Evolutionary conservation across 129 eudicot species (phyloP).

Genomic region (Saposhnikovia divaricata): DNA sequence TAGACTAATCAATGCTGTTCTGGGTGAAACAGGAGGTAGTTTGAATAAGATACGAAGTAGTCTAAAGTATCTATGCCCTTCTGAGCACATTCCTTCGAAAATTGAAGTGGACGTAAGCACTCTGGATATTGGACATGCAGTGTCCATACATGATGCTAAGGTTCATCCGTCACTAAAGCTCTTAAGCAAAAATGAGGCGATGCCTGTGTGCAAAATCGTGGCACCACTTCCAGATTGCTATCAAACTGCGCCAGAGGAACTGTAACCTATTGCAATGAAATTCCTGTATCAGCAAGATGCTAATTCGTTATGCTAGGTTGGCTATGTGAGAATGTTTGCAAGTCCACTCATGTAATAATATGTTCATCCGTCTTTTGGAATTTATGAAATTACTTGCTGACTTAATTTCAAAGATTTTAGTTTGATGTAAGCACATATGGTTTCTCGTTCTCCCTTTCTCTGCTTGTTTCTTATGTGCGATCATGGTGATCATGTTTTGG

Average conservation of each 20-base stretch:
- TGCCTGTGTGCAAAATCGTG: slow-evolving; percentile 71
- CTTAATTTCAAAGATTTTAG: not conserved
- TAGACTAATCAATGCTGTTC: slow-evolving; percentile 2
- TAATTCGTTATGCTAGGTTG: not conserved
- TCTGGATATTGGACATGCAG: slow-evolving; percentile 71
- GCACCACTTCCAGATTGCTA: slow-evolving; percentile 32
- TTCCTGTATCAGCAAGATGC: not conserved
- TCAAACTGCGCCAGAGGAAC: slow-evolving; percentile 2
- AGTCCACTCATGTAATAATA: not conserved
- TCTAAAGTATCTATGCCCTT: slow-evolving; percentile 69
- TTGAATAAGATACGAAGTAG: slow-evolving; percentile 49
- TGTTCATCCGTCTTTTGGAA: not conserved
- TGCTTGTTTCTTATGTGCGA: not conserved
- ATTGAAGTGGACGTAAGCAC: slow-evolving; percentile 81
- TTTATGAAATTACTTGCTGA: not conserved
- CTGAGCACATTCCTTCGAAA: slow-evolving; percentile 75
- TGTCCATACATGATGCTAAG: slow-evolving; percentile 44
- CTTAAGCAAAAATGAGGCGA: slow-evolving; percentile 53
- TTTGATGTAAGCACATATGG: not conserved
- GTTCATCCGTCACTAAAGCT: slow-evolving; percentile 80
- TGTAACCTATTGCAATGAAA: not conserved
- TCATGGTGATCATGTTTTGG: not conserved
- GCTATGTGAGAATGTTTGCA: not conserved
- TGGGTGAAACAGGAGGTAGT: slow-evolving; percentile 54
- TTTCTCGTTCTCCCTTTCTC: not conserved